Evolutionary conservation across 2,329 filamentous ascomycete genomes (phyloP).

Genomic region (Hypoxylon sp.): DNA sequence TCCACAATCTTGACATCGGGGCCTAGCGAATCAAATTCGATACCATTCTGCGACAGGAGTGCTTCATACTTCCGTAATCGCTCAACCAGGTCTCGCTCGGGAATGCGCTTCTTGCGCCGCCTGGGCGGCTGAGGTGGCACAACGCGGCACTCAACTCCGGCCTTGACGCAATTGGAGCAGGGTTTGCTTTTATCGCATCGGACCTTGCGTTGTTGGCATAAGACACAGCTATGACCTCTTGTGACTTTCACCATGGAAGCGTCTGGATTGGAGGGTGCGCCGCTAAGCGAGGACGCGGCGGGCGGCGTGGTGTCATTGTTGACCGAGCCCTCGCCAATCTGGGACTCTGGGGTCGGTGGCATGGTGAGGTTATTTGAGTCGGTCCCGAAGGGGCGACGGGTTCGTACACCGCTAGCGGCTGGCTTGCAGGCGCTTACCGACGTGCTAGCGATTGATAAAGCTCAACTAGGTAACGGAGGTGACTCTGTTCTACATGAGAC

Average conservation of each 20-base stretch:
- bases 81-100: constrained; percentile 78
- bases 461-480: constrained; percentile 44
- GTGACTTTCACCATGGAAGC: constrained; percentile 68
- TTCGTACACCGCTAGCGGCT: constrained; percentile 42
- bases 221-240: constrained; percentile 74
- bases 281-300: constrained; percentile 49
- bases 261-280: constrained; percentile 57
- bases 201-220: constrained; percentile 83
- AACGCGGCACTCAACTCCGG: constrained; percentile 72
- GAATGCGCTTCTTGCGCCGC: constrained; percentile 73
- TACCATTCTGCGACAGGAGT: constrained; percentile 74
- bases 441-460: constrained; percentile 41
- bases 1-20: constrained; percentile 62
- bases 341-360: constrained; percentile 54
- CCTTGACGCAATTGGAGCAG: constrained; percentile 77
- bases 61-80: constrained; percentile 78
- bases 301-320: constrained; percentile 51
- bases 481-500: constrained; percentile 48
- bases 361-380: constrained; percentile 47
- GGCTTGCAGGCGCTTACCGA: constrained; percentile 37
- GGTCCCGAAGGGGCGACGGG: constrained; percentile 46
- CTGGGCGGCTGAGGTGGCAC: constrained; percentile 70
- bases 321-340: constrained; percentile 49
- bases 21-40: constrained; percentile 77
- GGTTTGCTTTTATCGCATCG: constrained; percentile 81